A percentile compares a stretch with the other conserved stretches of the same genome.
Conservation (phyloP, 2,329 filamentous ascomycete genomes). For the Aspergillus viridinutans region DNA sequence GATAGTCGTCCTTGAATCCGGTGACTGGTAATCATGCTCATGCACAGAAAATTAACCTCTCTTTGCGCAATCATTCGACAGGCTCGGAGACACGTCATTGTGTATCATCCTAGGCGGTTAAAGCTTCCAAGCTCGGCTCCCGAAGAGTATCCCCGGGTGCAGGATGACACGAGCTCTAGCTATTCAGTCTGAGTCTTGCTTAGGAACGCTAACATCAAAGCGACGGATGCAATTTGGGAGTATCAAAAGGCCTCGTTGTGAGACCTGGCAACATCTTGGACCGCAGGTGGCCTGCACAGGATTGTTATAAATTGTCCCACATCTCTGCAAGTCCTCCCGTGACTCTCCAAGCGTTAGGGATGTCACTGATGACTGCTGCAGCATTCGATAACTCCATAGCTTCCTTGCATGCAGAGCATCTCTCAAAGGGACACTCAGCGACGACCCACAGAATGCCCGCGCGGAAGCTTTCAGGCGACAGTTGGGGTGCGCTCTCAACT, state of each 20-base stretch:
- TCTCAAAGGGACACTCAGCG: neutral
- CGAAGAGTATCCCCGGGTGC: slow-evolving; percentile 75
- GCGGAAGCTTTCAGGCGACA: neutral
- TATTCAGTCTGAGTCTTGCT: slow-evolving; percentile 95
- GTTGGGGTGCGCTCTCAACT: neutral
- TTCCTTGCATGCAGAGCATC: neutral
- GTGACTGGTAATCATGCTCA: slow-evolving; percentile 63
- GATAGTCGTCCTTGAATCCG: neutral
- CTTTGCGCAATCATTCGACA: slow-evolving; percentile 76
- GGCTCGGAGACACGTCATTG: slow-evolving; percentile 84
- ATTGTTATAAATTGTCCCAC: slow-evolving; percentile 83
- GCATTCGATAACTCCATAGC: neutral
- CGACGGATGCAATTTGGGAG: slow-evolving; percentile 94
- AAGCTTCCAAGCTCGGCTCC: slow-evolving; percentile 73
- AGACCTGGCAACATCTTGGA: slow-evolving; percentile 74
- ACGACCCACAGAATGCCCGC: neutral
- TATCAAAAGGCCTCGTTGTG: slow-evolving; percentile 73
- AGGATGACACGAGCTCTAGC: slow-evolving; percentile 83
- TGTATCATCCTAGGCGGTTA: slow-evolving; percentile 73
- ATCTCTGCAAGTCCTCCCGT: slow-evolving; percentile 82
- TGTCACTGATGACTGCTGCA: slow-evolving; percentile 65
- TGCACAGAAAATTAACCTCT: slow-evolving; percentile 73
- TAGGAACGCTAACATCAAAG: slow-evolving; percentile 88
- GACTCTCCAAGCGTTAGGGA: slow-evolving; percentile 65
- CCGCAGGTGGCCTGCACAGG: slow-evolving; percentile 78